phyloP scores from a whole-genome alignment of 139 green algal genomes.

The Ettlia oleoabundans region DNA sequence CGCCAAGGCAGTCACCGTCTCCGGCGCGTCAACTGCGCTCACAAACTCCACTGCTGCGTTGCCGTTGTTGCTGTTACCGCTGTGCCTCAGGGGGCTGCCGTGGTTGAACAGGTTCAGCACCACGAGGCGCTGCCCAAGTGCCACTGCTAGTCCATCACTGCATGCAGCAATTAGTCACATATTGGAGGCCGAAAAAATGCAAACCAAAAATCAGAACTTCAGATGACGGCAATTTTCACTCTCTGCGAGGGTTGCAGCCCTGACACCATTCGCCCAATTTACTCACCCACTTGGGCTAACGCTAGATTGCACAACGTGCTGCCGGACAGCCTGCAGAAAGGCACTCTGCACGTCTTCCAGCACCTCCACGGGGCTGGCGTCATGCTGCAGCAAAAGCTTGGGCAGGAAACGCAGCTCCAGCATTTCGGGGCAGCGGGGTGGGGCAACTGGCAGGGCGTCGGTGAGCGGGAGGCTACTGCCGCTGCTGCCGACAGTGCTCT shows the following conservation, averaged over 20 bases:
- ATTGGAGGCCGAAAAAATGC: too few species aligned
- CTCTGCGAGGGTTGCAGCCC: too few species aligned
- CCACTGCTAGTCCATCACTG: constrained; percentile 15
- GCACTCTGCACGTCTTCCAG: constrained; percentile 17
- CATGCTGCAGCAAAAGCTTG: constrained; percentile 48
- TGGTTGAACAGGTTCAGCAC: background rate
- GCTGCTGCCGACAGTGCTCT: too few species aligned
- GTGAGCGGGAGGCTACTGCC: too few species aligned
- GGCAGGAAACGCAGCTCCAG: constrained; percentile 11
- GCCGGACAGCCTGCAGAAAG: constrained; percentile 13
- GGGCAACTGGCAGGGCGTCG: too few species aligned
- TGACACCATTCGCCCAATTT: too few species aligned
- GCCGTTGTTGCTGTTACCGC: background rate
- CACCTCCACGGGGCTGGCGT: constrained; percentile 28
- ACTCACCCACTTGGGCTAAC: constrained; percentile 28
- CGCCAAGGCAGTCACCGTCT: constrained; percentile 24
- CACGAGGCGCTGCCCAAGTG: constrained; percentile 31
- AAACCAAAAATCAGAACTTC: too few species aligned
- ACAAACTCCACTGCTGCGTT: constrained; percentile 11
- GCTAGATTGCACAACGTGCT: background rate
- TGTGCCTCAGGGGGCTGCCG: background rate
- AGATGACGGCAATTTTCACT: too few species aligned
- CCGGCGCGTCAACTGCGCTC: constrained; percentile 10
- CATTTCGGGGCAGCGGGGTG: background rate
- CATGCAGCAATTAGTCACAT: too few species aligned